Evolutionary conservation across 2,329 filamentous ascomycete genomes (phyloP).

Genomic region (Metarhizium guizhouense): DNA sequence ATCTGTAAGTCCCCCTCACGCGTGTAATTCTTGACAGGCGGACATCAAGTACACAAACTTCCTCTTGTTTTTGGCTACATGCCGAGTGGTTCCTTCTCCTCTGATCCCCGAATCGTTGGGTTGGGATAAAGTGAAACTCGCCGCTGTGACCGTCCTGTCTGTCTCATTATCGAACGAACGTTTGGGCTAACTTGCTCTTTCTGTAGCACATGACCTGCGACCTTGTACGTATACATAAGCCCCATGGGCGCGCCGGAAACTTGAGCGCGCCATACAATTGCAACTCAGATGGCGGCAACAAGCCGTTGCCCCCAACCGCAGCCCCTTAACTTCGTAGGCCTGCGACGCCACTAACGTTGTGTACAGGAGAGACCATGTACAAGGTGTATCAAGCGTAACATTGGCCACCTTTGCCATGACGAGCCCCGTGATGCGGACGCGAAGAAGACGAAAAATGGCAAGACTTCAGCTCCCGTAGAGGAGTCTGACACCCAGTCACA

Average conservation of each 20-base stretch:
- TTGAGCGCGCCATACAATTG: background rate
- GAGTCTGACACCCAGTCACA: conserved; percentile 47
- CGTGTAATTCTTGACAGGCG: conserved; percentile 9
- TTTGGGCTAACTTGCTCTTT: conserved; percentile 9
- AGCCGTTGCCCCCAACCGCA: background rate
- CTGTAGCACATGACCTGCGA: conserved; percentile 84
- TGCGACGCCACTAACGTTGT: conserved; percentile 17
- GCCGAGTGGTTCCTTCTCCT: background rate
- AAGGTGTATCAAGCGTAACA: conserved; percentile 96
- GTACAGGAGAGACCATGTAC: conserved; percentile 86
- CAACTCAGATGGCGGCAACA: background rate
- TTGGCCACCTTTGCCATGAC: conserved; percentile 96
- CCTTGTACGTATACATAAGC: conserved; percentile 53
- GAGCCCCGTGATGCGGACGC: conserved; percentile 78
- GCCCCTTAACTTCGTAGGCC: conserved; percentile 4
- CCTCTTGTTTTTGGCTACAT: background rate
- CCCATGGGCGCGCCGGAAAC: background rate
- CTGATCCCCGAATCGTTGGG: background rate
- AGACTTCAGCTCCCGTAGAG: conserved; percentile 42
- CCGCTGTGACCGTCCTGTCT: background rate
- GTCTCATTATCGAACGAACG: background rate
- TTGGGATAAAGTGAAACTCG: background rate
- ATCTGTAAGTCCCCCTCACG: conserved; percentile 59
- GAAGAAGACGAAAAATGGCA: conserved; percentile 65
- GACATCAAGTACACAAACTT: background rate